phyloP scores from a whole-genome alignment of 1,284 basidiomycete genomes.

The Exobasidium rhododendri region DNA sequence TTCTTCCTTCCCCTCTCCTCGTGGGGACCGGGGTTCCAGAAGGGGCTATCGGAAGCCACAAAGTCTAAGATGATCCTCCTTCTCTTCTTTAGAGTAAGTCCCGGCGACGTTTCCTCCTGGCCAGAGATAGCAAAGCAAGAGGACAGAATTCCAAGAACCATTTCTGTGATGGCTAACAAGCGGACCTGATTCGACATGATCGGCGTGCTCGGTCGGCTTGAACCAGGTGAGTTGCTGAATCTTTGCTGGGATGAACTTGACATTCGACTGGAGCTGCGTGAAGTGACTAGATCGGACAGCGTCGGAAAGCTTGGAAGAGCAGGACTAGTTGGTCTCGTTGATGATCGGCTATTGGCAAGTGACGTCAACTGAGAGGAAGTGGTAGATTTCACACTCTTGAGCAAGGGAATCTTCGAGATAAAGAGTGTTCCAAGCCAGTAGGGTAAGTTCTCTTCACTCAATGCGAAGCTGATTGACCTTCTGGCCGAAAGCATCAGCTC shows the following conservation, averaged over 20 bases:
- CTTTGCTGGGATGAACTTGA: not conserved
- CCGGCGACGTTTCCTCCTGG: not conserved
- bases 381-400: not conserved
- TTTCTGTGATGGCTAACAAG: slow-evolving; percentile 38
- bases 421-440: slow-evolving; percentile 35
- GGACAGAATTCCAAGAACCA: slow-evolving; percentile 38
- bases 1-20: not conserved
- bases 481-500: slow-evolving; percentile 18
- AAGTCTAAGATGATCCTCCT: slow-evolving; percentile 23
- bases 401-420: slow-evolving; percentile 15
- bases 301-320: not conserved
- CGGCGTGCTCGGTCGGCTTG: not conserved
- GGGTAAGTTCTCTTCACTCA: slow-evolving; percentile 23
- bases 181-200: slow-evolving; percentile 14
- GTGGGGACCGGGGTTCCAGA: not conserved
- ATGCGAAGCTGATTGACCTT: slow-evolving; percentile 15
- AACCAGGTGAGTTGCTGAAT: not conserved
- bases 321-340: slow-evolving; percentile 1
- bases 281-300: not conserved
- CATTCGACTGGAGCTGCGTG: not conserved
- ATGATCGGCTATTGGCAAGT: not conserved
- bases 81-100: slow-evolving; percentile 22
- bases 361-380: not conserved
- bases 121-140: slow-evolving; percentile 20
- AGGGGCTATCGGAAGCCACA: not conserved